phyloP scores from a whole-genome alignment of 2,329 filamentous ascomycete species.

The Xylaria sp. region DNA sequence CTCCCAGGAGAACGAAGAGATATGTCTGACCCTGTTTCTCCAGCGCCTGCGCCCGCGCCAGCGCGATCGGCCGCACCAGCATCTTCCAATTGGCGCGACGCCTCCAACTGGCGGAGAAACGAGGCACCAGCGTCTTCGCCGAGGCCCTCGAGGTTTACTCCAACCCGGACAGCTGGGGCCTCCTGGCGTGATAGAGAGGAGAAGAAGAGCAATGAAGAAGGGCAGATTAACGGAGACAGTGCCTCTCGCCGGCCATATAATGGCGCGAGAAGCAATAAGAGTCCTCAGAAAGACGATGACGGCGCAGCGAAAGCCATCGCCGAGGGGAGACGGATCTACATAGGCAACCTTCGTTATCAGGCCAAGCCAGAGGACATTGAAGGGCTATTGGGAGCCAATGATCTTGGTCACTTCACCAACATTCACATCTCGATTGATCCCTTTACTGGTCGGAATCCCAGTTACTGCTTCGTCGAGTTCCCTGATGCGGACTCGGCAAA shows the following conservation, averaged over 20 bases:
- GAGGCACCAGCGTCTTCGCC: conserved; percentile 16
- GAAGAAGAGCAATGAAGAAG: conserved; percentile 6
- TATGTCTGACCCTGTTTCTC: conserved; percentile 21
- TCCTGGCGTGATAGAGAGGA: conserved; percentile 28
- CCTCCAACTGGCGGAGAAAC: conserved; percentile 22
- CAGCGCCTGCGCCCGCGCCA: conserved; percentile 8
- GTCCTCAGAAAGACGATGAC: conserved; percentile 26
- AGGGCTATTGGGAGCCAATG: conserved; percentile 40
- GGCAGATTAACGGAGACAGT: conserved; percentile 9
- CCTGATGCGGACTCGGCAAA: conserved; percentile 60
- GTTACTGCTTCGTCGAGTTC: conserved; percentile 78
- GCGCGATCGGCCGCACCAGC: conserved; percentile 6
- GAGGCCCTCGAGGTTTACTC: conserved; percentile 16
- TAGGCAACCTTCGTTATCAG: conserved; percentile 68
- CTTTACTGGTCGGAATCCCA: conserved; percentile 71
- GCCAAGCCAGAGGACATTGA: conserved; percentile 48
- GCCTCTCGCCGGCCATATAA: conserved; percentile 18
- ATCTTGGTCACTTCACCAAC: conserved; percentile 51
- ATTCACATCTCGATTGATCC: conserved; percentile 74
- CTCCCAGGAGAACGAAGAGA: not conserved
- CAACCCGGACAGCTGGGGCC: conserved; percentile 9
- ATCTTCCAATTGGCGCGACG: conserved; percentile 25
- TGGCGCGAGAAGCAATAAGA: conserved; percentile 17
- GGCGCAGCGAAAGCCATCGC: conserved; percentile 34
- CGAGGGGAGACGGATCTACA: conserved; percentile 58